Evolutionary conservation across 2,329 filamentous ascomycete species (phyloP).

Genomic region (Arthrocladium fulminans): DNA sequence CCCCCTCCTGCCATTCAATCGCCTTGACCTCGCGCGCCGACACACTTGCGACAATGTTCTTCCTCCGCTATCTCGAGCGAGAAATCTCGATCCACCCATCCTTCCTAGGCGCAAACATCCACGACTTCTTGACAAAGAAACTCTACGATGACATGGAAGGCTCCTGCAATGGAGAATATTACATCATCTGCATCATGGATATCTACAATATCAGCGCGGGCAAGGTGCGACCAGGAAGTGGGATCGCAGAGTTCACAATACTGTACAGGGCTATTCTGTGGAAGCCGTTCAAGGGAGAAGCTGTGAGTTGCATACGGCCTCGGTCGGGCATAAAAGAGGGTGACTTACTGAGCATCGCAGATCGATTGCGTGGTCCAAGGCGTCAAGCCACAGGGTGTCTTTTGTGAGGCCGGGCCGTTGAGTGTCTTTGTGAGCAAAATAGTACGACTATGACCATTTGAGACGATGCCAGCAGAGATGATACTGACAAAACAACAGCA

Average conservation of each 20-base stretch:
- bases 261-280: conserved; percentile 93
- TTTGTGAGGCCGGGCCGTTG: conserved; percentile 41
- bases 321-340: not conserved
- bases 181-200: conserved; percentile 96
- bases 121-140: conserved; percentile 80
- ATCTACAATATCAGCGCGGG: conserved; percentile 91
- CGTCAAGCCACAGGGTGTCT: conserved; percentile 85
- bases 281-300: conserved; percentile 96
- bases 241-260: conserved; percentile 88
- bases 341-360: conserved; percentile 39
- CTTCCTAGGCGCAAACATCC: conserved; percentile 90
- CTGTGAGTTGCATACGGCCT: conserved; percentile 44
- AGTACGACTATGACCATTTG: conserved; percentile 5
- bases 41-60: conserved; percentile 63
- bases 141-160: conserved; percentile 91
- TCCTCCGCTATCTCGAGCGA: conserved; percentile 93
- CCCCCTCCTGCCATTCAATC: not conserved
- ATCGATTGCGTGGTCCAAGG: conserved; percentile 89
- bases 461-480: conserved; percentile 10
- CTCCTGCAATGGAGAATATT: conserved; percentile 89
- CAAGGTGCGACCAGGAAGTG: conserved; percentile 81
- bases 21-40: not conserved
- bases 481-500: conserved; percentile 24
- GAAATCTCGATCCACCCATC: conserved; percentile 92
- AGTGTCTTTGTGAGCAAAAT: conserved; percentile 46